Conservation (phyloP, 2,329 filamentous ascomycete species). For the Penicillium oxalicum region DNA sequence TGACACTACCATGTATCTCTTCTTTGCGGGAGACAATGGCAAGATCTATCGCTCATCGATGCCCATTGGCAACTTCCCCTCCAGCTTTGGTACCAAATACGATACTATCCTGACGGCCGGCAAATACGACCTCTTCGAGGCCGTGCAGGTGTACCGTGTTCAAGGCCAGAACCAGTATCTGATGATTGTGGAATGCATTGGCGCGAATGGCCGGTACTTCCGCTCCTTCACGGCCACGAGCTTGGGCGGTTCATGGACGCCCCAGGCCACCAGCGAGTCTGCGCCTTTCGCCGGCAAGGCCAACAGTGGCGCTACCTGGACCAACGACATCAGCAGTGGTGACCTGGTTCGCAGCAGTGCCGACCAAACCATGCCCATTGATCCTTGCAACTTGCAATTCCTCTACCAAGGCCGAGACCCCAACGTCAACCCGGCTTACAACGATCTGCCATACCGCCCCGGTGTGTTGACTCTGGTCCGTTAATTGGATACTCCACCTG, state of each 20-base stretch:
- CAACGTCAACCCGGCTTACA: constrained; percentile 43
- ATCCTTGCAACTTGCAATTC: constrained; percentile 59
- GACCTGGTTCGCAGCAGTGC: constrained; percentile 52
- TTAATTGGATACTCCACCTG: background rate
- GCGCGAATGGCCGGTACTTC: constrained; percentile 50
- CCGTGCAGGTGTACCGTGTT: constrained; percentile 60
- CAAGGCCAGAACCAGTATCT: constrained; percentile 53
- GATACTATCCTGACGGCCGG: constrained; percentile 50
- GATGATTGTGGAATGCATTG: constrained; percentile 61
- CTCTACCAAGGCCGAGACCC: constrained; percentile 57
- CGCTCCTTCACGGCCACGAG: constrained; percentile 58
- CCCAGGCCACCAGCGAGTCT: constrained; percentile 51
- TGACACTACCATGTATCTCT: constrained; percentile 57
- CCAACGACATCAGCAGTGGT: constrained; percentile 62
- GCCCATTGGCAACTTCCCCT: constrained; percentile 58
- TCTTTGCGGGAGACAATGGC: constrained; percentile 63
- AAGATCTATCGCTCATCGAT: constrained; percentile 60
- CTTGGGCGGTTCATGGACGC: constrained; percentile 54
- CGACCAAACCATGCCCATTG: constrained; percentile 59
- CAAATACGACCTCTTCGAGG: constrained; percentile 57
- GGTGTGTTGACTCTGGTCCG: constrained; percentile 47
- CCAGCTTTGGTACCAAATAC: constrained; percentile 50
- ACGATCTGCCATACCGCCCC: constrained; percentile 49
- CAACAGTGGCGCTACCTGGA: constrained; percentile 61
- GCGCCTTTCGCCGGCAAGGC: constrained; percentile 59